phyloP scores from a whole-genome alignment of 345 rosid species.

The Brassica cretica region DNA sequence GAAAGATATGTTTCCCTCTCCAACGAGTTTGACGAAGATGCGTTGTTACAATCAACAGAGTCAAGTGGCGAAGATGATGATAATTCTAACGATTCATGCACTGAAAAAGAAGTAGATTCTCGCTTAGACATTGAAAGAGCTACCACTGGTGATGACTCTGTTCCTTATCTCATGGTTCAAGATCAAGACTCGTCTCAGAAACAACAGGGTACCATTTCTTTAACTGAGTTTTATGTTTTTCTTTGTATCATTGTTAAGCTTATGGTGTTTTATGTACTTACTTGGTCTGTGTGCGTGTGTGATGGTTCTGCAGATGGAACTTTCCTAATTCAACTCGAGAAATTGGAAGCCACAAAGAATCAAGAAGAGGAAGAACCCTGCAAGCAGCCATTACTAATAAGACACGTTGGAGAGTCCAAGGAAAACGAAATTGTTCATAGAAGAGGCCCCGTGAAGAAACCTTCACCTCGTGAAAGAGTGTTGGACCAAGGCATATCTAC shows the following conservation, averaged over 20 bases:
- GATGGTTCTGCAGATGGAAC: background rate
- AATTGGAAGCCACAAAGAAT: background rate
- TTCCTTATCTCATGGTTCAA: constrained; percentile 25
- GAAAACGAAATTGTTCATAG: background rate
- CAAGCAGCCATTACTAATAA: background rate
- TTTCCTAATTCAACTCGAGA: background rate
- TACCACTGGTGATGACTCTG: constrained; percentile 27
- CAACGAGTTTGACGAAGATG: constrained; percentile 16
- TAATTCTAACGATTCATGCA: constrained; percentile 22
- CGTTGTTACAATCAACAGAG: constrained; percentile 21
- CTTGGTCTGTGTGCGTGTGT: background rate
- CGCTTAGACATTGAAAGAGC: constrained; percentile 18
- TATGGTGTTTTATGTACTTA: background rate
- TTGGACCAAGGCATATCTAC: background rate
- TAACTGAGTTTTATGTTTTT: background rate
- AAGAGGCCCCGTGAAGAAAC: background rate
- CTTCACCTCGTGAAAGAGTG: background rate
- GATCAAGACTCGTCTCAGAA: constrained; percentile 37
- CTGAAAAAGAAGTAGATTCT: constrained; percentile 28
- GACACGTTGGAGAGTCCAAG: background rate
- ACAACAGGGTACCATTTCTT: constrained; percentile 45
- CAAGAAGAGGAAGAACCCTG: background rate
- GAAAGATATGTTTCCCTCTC: constrained; percentile 20
- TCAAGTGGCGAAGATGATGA: constrained; percentile 12
- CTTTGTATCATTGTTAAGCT: background rate